phyloP scores from a whole-genome alignment of 768 basidiomycete species.

The Russula foetens region DNA sequence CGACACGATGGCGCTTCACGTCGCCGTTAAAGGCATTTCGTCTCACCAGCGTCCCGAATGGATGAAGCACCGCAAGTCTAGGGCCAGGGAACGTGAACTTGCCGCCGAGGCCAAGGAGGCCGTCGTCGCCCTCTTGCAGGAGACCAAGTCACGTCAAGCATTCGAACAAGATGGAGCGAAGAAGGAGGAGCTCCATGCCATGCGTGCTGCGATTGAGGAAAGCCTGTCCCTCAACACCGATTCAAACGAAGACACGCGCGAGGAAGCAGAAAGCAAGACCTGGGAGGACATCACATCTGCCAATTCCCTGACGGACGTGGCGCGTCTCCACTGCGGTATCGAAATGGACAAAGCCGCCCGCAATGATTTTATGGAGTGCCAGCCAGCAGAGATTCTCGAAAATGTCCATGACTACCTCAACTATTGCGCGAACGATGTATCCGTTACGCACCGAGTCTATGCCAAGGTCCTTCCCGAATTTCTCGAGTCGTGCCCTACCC shows the following conservation, averaged over 20 bases:
- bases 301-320: slow-evolving; percentile 90
- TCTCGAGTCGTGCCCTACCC: slow-evolving; percentile 76
- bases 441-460: slow-evolving; percentile 78
- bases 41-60: slow-evolving; percentile 92
- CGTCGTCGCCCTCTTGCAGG: slow-evolving; percentile 44
- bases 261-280: slow-evolving; percentile 42
- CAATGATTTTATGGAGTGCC: slow-evolving; percentile 63
- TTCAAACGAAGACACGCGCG: slow-evolving; percentile 36
- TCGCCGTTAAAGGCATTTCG: slow-evolving; percentile 89
- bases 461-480: slow-evolving; percentile 72
- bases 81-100: slow-evolving; percentile 45
- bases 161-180: slow-evolving; percentile 34
- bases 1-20: slow-evolving; percentile 93
- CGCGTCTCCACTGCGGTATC: slow-evolving; percentile 80
- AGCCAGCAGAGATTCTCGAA: slow-evolving; percentile 54
- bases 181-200: slow-evolving; percentile 32
- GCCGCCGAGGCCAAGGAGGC: slow-evolving; percentile 57
- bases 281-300: slow-evolving; percentile 94
- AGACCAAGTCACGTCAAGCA: slow-evolving; percentile 30
- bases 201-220: slow-evolving; percentile 34
- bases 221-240: slow-evolving; percentile 29
- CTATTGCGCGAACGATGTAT: slow-evolving; percentile 85
- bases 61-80: slow-evolving; percentile 76
- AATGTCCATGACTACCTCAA: slow-evolving; percentile 65
- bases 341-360: slow-evolving; percentile 71